Base-by-base conservation (phyloP, 495 filamentous ascomycete genomes). In the Lentithecium fluviatile region DNA sequence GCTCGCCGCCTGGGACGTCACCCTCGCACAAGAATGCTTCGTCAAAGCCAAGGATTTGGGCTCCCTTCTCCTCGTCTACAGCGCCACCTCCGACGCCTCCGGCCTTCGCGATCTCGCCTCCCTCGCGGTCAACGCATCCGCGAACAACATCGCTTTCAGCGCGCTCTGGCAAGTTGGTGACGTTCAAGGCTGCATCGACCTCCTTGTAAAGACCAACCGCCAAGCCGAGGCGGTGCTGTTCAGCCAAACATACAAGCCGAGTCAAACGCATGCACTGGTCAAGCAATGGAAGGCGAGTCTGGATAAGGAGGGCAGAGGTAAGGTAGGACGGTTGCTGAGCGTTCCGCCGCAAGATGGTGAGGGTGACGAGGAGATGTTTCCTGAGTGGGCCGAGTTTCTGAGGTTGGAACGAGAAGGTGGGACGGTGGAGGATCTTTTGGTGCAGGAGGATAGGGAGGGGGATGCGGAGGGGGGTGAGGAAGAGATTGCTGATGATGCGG, bases 341-440 rank as follows among this genome's bases (percentile, higher is more conserved):
- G 79, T 92, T n/a, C 94, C 94, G 0, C 84, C 84, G 1, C 77
- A 74, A 51, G 79, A 69, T 3, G 79, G 77, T 1, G 77, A 71
- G 50, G 87, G 91, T 45, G 94, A 98, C 66, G 88, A 87, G 46
- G 94, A 96, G 40, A 77, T 98, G 52, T 98, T 97, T 77, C 92
- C 93, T 0, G 90, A 96, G 66, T 97, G 92, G 93, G 88, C 94
- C 0, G 89, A 93, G 72, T 96, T 87, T 77, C 70, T 97, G 65
- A 81, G 77, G 67, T 67, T 96, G 49, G 94, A 97, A 78, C 84
- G 80, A 65, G 85, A 91, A 65, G 85, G 85, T 0, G 71, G 69
- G 12, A 60, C 29, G 45, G 66, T 45, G 53, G 61, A 60, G 23
- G 54, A 64, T 47, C 46, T 73, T 43, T 57, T 68, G 45, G 69